Evolutionary conservation across 2,329 filamentous ascomycete species (phyloP).

Genomic region (Seiridium cupressi): DNA sequence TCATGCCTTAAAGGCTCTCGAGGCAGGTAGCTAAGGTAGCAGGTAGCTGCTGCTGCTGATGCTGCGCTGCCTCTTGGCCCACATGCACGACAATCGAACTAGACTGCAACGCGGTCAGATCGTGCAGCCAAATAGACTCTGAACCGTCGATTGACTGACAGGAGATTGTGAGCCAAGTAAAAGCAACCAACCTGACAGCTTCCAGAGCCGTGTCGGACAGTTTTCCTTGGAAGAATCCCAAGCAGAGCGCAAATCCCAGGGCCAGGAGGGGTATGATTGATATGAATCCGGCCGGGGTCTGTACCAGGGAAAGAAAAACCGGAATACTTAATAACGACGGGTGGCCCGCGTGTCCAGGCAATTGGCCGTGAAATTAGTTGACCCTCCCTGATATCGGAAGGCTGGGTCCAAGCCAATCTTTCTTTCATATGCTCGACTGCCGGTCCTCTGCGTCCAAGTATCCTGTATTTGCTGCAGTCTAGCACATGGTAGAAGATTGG

Average conservation of each 20-base stretch:
- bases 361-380: background rate
- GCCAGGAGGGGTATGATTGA: background rate
- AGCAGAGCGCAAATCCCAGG: background rate
- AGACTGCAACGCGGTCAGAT: background rate
- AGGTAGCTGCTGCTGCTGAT: background rate
- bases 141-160: background rate
- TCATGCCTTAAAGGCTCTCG: slow-evolving; percentile 17
- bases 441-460: background rate
- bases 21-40: background rate
- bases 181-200: slow-evolving; percentile 5
- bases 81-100: background rate
- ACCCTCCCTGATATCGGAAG: background rate
- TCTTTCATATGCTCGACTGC: background rate
- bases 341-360: background rate
- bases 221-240: background rate
- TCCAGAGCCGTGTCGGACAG: background rate
- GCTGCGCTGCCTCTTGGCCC: background rate
- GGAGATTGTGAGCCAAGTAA: background rate
- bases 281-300: background rate
- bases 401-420: background rate
- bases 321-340: background rate
- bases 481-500: background rate
- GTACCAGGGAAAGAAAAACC: slow-evolving; percentile 3
- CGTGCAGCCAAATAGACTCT: slow-evolving; percentile 1
- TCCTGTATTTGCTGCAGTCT: background rate